Conservation (phyloP, 2,329 filamentous ascomycete species). For the Cordyceps cicadae region DNA sequence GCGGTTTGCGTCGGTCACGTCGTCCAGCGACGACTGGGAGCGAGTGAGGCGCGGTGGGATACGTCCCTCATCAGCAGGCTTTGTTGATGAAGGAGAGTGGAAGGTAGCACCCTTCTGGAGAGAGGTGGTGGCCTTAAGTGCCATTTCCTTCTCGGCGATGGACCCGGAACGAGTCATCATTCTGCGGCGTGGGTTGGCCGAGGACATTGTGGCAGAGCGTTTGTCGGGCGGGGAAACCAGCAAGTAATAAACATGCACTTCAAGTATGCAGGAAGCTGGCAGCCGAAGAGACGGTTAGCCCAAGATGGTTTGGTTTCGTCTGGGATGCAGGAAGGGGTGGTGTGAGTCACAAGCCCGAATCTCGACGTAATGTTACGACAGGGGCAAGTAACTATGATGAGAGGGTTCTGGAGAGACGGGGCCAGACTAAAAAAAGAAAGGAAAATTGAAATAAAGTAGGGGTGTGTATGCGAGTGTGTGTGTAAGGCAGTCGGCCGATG, state of each 20-base stretch:
- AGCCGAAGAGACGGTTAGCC: conserved; percentile 9
- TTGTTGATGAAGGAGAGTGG: conserved; percentile 35
- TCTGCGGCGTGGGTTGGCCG: conserved; percentile 31
- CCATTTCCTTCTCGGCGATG: conserved; percentile 33
- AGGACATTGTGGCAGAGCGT: conserved; percentile 37
- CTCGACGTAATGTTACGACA: conserved; percentile 18
- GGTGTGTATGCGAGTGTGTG: not conserved
- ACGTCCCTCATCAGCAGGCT: conserved; percentile 33
- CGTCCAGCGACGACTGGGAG: conserved; percentile 62
- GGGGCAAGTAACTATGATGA: conserved; percentile 9
- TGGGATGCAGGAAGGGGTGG: conserved; percentile 15
- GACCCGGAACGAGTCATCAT: conserved; percentile 36
- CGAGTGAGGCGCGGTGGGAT: conserved; percentile 51
- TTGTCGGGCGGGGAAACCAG: conserved; percentile 20
- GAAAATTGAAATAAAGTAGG: conserved; percentile 6
- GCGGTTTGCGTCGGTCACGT: conserved; percentile 61
- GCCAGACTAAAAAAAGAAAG: not conserved
- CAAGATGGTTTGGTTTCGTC: conserved; percentile 14
- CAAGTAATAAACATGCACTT: conserved; percentile 17
- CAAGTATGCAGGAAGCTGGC: conserved; percentile 25
- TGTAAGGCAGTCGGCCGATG: not conserved
- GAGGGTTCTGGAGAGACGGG: not conserved
- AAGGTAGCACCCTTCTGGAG: conserved; percentile 66
- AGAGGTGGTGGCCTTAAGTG: conserved; percentile 46
- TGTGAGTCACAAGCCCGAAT: conserved; percentile 26